These are phyloP conservation scores for Saxispiralis lemnorum DNA, from an alignment of 495 filamentous ascomycete genomes.

Conservation along the genomic window DNA sequence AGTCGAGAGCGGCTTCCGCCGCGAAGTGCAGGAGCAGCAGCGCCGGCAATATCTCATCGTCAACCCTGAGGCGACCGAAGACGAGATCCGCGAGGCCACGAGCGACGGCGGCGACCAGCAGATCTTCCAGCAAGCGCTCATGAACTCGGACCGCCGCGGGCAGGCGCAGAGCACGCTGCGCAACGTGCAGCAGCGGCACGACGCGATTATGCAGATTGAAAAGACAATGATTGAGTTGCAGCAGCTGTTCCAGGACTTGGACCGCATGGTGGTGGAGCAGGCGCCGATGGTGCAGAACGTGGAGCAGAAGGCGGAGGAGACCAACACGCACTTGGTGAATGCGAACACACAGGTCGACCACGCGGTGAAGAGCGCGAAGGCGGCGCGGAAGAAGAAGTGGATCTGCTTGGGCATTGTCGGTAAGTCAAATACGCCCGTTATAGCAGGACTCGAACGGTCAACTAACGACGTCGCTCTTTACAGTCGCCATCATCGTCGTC, in stretches of 20 bases:
- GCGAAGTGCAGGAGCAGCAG: slow-evolving; percentile 62
- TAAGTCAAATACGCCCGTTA: too few relatives aligned
- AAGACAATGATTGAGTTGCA: slow-evolving; percentile 68
- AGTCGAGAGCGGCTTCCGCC: slow-evolving; percentile 56
- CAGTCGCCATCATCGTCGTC: slow-evolving; percentile 13
- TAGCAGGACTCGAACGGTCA: too few relatives aligned
- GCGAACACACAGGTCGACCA: slow-evolving; percentile 62
- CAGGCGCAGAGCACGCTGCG: slow-evolving; percentile 61
- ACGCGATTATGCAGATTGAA: slow-evolving; percentile 82
- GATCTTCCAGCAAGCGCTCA: slow-evolving; percentile 65
- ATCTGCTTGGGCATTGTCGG: slow-evolving; percentile 59
- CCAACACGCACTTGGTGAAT: slow-evolving; percentile 56
- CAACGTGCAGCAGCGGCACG: slow-evolving; percentile 67
- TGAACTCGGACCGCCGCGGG: slow-evolving; percentile 52
- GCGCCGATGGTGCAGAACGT: slow-evolving; percentile 59
- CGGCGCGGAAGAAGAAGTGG: slow-evolving; percentile 91
- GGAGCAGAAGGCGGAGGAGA: slow-evolving; percentile 64
- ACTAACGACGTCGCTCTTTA: background rate
- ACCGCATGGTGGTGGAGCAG: slow-evolving; percentile 65
- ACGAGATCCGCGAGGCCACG: slow-evolving; percentile 59
- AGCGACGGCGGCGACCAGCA: slow-evolving; percentile 50
- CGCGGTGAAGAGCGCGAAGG: slow-evolving; percentile 63
- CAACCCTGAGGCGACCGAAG: slow-evolving; percentile 63
- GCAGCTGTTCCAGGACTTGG: slow-evolving; percentile 70
- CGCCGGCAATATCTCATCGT: slow-evolving; percentile 82